A percentile compares a stretch with the other conserved stretches of the same genome.
These are phyloP conservation scores for Sporothrix protearum DNA, from an alignment of 2,329 filamentous ascomycete genomes.

Conservation along the genomic window DNA sequence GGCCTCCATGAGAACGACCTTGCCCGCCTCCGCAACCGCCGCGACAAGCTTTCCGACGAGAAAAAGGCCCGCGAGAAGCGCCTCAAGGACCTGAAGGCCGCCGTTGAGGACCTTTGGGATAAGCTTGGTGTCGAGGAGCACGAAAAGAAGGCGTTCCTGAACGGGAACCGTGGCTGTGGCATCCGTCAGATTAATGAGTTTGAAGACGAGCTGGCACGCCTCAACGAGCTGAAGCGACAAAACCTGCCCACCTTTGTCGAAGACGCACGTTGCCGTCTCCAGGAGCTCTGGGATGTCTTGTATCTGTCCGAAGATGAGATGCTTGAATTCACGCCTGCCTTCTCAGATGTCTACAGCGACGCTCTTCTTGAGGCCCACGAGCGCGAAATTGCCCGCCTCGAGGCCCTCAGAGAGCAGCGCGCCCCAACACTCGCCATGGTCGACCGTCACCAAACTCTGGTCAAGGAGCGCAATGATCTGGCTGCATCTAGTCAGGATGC, in stretches of 20 bases:
- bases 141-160: conserved; percentile 81
- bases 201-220: conserved; percentile 78
- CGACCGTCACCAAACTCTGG: conserved; percentile 75
- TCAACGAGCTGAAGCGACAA: conserved; percentile 91
- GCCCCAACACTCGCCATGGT: conserved; percentile 78
- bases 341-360: conserved; percentile 95
- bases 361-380: conserved; percentile 93
- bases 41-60: conserved; percentile 81
- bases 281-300: conserved; percentile 90
- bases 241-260: conserved; percentile 96
- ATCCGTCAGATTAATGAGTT: conserved; percentile 92
- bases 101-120: conserved; percentile 86
- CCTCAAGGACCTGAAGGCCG: conserved; percentile 68
- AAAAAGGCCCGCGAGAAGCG: conserved; percentile 77
- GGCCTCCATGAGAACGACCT: conserved; percentile 88
- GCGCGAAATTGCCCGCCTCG: conserved; percentile 78
- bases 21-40: conserved; percentile 64
- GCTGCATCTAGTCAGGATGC: conserved; percentile 91
- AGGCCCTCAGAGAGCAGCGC: conserved; percentile 80
- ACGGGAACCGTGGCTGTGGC: conserved; percentile 84
- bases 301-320: conserved; percentile 98
- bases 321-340: conserved; percentile 95
- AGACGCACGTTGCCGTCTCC: conserved; percentile 82
- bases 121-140: conserved; percentile 77
- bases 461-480: conserved; percentile 83